These are phyloP conservation scores for Microcyclospora tardicrescens DNA, from an alignment of 2,329 filamentous ascomycete species.

Conservation along the genomic window DNA sequence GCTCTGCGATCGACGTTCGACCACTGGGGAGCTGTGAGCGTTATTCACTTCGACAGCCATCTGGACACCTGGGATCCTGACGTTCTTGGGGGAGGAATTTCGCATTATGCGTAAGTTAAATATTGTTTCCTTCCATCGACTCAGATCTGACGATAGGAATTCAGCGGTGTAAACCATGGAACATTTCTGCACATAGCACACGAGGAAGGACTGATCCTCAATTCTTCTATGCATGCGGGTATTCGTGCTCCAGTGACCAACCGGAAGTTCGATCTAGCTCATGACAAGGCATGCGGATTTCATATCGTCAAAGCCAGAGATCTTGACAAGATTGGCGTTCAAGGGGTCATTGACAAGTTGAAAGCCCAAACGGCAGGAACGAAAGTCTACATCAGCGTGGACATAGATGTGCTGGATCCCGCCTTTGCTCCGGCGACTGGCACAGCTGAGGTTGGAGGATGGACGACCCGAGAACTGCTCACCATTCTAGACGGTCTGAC, in stretches of 20 bases:
- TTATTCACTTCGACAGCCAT: constrained; percentile 47
- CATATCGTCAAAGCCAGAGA: constrained; percentile 43
- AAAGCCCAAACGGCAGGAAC: constrained; percentile 39
- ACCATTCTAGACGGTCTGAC: constrained; percentile 47
- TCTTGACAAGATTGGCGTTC: constrained; percentile 37
- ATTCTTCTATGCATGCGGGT: constrained; percentile 49
- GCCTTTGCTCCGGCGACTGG: constrained; percentile 44
- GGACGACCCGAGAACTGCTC: constrained; percentile 46
- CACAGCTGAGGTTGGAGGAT: constrained; percentile 49
- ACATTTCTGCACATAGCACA: constrained; percentile 51
- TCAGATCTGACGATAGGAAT: not conserved
- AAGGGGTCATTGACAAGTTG: constrained; percentile 35
- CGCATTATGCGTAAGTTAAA: constrained; percentile 42
- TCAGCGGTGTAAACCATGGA: constrained; percentile 45
- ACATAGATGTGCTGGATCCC: constrained; percentile 45
- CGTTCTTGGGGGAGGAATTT: constrained; percentile 45
- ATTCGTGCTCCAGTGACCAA: constrained; percentile 43
- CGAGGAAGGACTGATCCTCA: constrained; percentile 46
- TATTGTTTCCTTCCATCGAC: too few species aligned
- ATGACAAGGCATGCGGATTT: constrained; percentile 48
- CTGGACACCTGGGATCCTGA: constrained; percentile 43
- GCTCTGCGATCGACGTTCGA: constrained; percentile 37
- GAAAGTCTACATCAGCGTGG: constrained; percentile 44
- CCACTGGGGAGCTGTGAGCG: constrained; percentile 42
- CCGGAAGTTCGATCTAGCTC: constrained; percentile 38